Base-by-base conservation (phyloP, 108 stramenopile genomes). In the Cyclostephanos tholiformis region DNA sequence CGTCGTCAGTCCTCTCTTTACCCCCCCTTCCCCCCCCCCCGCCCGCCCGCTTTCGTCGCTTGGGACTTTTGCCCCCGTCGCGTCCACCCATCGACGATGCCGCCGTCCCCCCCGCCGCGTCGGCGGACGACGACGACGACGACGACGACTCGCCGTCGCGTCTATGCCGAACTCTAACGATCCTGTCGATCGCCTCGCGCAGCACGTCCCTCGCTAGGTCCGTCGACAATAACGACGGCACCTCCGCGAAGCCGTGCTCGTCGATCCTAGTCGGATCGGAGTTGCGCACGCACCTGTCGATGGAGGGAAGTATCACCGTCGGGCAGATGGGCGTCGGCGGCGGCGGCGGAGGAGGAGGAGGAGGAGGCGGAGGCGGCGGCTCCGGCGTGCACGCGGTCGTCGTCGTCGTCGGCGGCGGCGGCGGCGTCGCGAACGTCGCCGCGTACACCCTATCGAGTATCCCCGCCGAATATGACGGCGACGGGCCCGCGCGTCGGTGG, bases 211-310 rank as follows among this genome's bases (percentile, higher is more conserved):
- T 22, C 32, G 50, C 11, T 19, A 72, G 59, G 2, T 35, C 43
- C 17, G 17, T 14, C 5, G 71, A 58, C 6, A 72, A 43, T 12
- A 62, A 46, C 23, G 32, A 27, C 19, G 49, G 25, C 14, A 63
- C 29, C 60, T 72, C 71, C 12, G 50, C 71, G 48, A 72, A 72
- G 4, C 71, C 71, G 22, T 44, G 41, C 50, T 63, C 41, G 26
- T 72, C 71, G 23, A 72, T 72, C 25, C 35, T 5, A 1, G 71
- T 49, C 16, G 59, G 43, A 26, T 60, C 59, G 20, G 26, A 36
- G 30, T 72, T 72, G 7, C 59, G n/a, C 0, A 72, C 50, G 71
- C 71, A 63, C 26, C 48, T 72, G 4, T 62, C 19, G 30, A 72
- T 72, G 12, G 5, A 35, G 14, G 46, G 44, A 17, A 61, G 58